Evolutionary conservation across 73 alveolate species (phyloP), one percentile per base, ranked within the genome.

Genomic region (Paramecium caudatum): DNA sequence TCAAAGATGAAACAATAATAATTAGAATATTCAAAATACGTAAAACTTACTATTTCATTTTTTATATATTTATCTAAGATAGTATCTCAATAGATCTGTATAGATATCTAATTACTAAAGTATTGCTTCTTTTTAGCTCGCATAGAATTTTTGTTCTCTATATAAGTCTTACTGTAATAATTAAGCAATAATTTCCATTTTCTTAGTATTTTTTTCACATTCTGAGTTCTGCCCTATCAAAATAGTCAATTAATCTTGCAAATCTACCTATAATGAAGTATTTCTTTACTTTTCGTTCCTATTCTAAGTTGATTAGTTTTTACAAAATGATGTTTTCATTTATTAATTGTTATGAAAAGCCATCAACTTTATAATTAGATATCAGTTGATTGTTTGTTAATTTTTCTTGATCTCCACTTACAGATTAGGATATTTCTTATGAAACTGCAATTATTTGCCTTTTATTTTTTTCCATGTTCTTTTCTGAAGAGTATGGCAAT

Each of bases 41-140:
- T n/a, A n/a, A n/a, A n/a, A n/a, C n/a, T n/a, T n/a, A n/a, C n/a
- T n/a, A n/a, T n/a, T n/a, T n/a, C n/a, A n/a, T n/a, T n/a, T n/a
- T 55, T 55, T 55, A 10, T 55, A 55, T 19, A 55, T 55, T 55
- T 55, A 55, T 55, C 80, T 55, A 27, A 55, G 30, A 55, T 55
- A 55, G 30, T 55, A 55, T 55, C 80, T 21, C 30, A 55, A 55
- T 55, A 55, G 12, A 4, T 55, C 80, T 23, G 80, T 55, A 23
- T 55, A 55, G 15, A 55, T 55, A 55, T 55, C 80, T 27, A 55
- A 55, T 7, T 55, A 37, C 30, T 55, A 27, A 3, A 55, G 80
- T 55, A 55, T 55, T 1, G 80, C 80, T 23, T 55, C 80, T 8
- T 55, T 55, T 12, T 55, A 37, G 13, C 30, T 55, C 80, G 30